A percentile compares a stretch with the other conserved stretches of the same genome.
These are phyloP conservation scores for Hemerocallis citrina DNA, from an alignment of 106 monocot species.

Conservation along the genomic window DNA sequence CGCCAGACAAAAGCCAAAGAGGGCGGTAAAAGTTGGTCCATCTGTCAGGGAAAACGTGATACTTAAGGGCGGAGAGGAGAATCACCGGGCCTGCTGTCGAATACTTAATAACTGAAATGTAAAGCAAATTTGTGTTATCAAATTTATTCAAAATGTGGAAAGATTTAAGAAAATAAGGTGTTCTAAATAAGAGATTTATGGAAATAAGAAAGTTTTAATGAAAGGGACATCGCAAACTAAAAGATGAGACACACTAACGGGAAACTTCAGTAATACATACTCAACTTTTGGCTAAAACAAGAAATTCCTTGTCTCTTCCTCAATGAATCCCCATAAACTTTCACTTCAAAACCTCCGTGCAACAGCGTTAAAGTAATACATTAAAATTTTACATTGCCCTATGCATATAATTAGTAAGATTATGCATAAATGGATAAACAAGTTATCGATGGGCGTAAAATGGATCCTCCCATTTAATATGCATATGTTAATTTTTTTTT, in stretches of 20 bases:
- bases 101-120: slow-evolving; percentile 56
- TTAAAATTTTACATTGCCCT: too few species aligned
- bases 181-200: background rate
- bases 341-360: too few species aligned
- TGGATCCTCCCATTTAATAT: too few species aligned
- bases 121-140: background rate
- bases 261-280: background rate
- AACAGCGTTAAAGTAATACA: too few species aligned
- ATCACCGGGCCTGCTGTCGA: slow-evolving; percentile 87
- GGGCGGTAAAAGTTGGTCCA: slow-evolving; percentile 81
- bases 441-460: too few species aligned
- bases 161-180: background rate
- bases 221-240: background rate
- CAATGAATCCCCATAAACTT: too few species aligned
- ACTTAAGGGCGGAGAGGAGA: slow-evolving; percentile 84
- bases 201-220: background rate
- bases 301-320: background rate
- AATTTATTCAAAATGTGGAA: too few species aligned
- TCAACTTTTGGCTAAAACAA: background rate
- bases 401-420: too few species aligned
- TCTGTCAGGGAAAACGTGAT: slow-evolving; percentile 66
- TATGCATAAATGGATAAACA: too few species aligned
- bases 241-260: background rate
- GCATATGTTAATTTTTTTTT: too few species aligned
- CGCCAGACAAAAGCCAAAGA: slow-evolving; percentile 76